phyloP scores from a whole-genome alignment of 495 filamentous ascomycete genomes.

The Acidomyces sp. region DNA sequence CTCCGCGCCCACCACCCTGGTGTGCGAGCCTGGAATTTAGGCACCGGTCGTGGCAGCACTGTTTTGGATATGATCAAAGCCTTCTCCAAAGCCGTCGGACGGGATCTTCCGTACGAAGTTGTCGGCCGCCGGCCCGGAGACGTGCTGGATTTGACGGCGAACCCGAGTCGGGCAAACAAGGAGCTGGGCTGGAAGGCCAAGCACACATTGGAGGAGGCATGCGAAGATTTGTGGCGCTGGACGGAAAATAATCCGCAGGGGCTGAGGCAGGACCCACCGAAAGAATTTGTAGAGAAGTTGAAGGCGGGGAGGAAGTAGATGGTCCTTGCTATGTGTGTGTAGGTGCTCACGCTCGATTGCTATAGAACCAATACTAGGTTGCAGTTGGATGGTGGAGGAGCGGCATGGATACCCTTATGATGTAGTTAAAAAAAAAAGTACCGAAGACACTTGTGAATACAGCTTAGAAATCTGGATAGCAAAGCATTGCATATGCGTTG shows the following conservation, averaged over 20 bases:
- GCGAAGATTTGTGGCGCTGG: slow-evolving; percentile 92
- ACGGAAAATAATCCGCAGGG: slow-evolving; percentile 88
- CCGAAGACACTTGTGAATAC: too few species aligned
- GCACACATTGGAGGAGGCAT: slow-evolving; percentile 80
- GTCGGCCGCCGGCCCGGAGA: slow-evolving; percentile 74
- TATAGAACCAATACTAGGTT: too few species aligned
- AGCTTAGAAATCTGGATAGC: too few species aligned
- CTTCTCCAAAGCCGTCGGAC: slow-evolving; percentile 75
- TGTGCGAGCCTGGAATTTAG: slow-evolving; percentile 91
- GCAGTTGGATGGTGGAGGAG: too few species aligned
- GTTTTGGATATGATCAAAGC: slow-evolving; percentile 96
- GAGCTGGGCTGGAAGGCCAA: slow-evolving; percentile 91
- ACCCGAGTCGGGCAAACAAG: slow-evolving; percentile 70
- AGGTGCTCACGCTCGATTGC: too few species aligned
- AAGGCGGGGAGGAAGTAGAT: slow-evolving; percentile 40
- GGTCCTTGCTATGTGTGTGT: too few species aligned
- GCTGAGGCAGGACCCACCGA: slow-evolving; percentile 79
- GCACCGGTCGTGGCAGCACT: slow-evolving; percentile 87
- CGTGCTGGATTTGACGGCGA: slow-evolving; percentile 86
- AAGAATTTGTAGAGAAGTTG: slow-evolving; percentile 62
- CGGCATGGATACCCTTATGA: too few species aligned
- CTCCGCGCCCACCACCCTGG: slow-evolving; percentile 81
- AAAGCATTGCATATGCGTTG: too few species aligned
- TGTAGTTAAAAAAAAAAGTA: too few species aligned
- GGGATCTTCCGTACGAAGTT: slow-evolving; percentile 74